A percentile compares a stretch with the other conserved stretches of the same genome.
Conservation (phyloP, 305 asterid species). For the Fraxinus platypoda region DNA sequence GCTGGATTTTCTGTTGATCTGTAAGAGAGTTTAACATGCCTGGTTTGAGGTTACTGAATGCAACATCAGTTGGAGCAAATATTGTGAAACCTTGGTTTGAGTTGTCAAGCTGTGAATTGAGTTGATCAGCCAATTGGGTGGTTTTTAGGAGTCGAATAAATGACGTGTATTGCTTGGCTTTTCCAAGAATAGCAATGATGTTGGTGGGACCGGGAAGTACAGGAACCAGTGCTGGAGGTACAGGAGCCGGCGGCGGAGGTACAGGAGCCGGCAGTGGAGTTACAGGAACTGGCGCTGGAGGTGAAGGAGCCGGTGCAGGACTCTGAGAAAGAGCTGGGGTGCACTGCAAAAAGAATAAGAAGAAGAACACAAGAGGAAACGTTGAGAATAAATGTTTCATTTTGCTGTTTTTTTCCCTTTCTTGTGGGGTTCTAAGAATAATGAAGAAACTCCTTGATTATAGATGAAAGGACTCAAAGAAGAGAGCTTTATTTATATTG, state of each 20-base stretch:
- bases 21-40: conserved; percentile 51
- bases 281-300: conserved; percentile 33
- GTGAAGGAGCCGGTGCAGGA: not conserved
- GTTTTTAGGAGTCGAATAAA: conserved; percentile 39
- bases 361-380: conserved; percentile 14
- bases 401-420: not conserved
- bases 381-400: conserved; percentile 23
- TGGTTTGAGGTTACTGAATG: conserved; percentile 47
- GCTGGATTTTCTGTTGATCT: conserved; percentile 45
- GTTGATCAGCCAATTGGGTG: conserved; percentile 38
- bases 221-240: conserved; percentile 25
- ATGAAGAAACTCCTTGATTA: conserved; percentile 2
- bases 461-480: not conserved
- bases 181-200: conserved; percentile 41
- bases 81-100: conserved; percentile 56
- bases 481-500: conserved; percentile 17
- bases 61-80: conserved; percentile 52
- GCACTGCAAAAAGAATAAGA: conserved; percentile 29
- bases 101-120: conserved; percentile 42
- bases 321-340: conserved; percentile 35
- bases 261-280: not conserved
- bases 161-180: conserved; percentile 36
- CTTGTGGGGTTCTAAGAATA: not conserved
- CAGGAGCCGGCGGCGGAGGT: conserved; percentile 11
- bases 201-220: conserved; percentile 45